phyloP scores from a whole-genome alignment of 2,329 filamentous ascomycete genomes.

The Pleoardoris graminearum region DNA sequence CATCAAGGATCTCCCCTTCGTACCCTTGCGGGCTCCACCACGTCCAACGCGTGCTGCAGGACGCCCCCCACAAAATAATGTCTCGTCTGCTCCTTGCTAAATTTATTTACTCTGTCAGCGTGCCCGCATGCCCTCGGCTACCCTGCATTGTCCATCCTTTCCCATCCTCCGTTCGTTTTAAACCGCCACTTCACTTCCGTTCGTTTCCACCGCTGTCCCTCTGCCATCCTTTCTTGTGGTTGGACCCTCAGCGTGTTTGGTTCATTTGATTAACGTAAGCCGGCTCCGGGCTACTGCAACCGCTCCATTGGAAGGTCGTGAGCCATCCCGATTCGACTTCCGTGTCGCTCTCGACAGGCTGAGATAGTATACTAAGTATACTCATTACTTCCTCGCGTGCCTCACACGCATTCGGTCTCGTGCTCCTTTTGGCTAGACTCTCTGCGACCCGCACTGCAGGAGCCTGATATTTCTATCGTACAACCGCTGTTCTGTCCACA shows the following conservation, averaged over 20 bases:
- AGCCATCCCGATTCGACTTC: conserved; percentile 26
- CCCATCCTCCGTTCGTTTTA: conserved; percentile 25
- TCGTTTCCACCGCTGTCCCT: conserved; percentile 24
- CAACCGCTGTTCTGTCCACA: conserved; percentile 21
- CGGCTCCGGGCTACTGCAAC: conserved; percentile 32
- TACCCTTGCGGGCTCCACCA: conserved; percentile 33
- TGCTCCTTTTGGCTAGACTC: conserved; percentile 26
- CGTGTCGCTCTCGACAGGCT: conserved; percentile 25
- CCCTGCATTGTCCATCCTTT: conserved; percentile 29
- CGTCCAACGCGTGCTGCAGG: conserved; percentile 39
- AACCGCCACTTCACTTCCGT: conserved; percentile 20
- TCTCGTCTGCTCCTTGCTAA: conserved; percentile 33
- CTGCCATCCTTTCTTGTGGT: conserved; percentile 13
- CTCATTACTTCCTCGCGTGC: conserved; percentile 32
- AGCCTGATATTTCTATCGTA: conserved; percentile 24
- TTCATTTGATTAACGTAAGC: conserved; percentile 20
- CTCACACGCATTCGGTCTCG: conserved; percentile 38
- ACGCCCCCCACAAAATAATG: conserved; percentile 39
- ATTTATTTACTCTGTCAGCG: conserved; percentile 37
- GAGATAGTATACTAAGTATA: conserved; percentile 27
- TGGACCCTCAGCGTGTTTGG: conserved; percentile 19
- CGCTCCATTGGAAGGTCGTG: conserved; percentile 32
- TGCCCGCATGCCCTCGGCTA: conserved; percentile 33
- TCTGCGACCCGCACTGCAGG: conserved; percentile 32
- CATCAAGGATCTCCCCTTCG: conserved; percentile 32